A percentile compares a stretch with the other conserved stretches of the same genome.
These are phyloP conservation scores for Talinum fruticosum DNA, from an alignment of 148 eudicot genomes.

Conservation along the genomic window DNA sequence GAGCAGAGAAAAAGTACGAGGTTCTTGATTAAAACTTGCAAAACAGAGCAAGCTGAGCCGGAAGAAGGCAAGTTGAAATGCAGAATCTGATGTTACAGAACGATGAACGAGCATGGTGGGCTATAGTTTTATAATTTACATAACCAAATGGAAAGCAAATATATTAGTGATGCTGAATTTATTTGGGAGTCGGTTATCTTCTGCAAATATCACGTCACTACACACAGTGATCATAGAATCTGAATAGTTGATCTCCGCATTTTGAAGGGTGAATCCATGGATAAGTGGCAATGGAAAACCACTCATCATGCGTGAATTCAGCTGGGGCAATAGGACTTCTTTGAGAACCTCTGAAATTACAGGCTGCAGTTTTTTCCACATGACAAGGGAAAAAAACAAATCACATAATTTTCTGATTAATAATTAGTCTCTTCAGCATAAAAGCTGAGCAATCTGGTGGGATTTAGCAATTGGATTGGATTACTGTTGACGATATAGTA, in stretches of 20 bases:
- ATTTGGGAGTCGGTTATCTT: slow-evolving; percentile 15
- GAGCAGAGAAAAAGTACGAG: not conserved
- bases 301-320: slow-evolving; percentile 44
- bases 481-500: not conserved
- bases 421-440: not conserved
- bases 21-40: not conserved
- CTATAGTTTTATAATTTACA: too few relatives aligned
- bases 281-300: slow-evolving; percentile 66
- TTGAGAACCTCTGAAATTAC: slow-evolving; percentile 45
- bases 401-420: not conserved
- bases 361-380: slow-evolving; percentile 48
- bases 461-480: not conserved
- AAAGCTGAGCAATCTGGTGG: not conserved
- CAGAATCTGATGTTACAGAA: not conserved
- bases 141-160: slow-evolving; percentile 13
- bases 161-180: slow-evolving; percentile 11
- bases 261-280: slow-evolving; percentile 60
- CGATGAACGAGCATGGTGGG: not conserved
- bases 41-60: not conserved
- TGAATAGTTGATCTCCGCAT: slow-evolving; percentile 45
- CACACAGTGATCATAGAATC: slow-evolving; percentile 51
- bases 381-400: not conserved
- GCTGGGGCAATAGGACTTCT: slow-evolving; percentile 53
- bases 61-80: not conserved
- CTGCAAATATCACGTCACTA: slow-evolving; percentile 39